Evolutionary conservation across 106 monocot species (phyloP).

Genomic region (Apostasia shenzhenica): DNA sequence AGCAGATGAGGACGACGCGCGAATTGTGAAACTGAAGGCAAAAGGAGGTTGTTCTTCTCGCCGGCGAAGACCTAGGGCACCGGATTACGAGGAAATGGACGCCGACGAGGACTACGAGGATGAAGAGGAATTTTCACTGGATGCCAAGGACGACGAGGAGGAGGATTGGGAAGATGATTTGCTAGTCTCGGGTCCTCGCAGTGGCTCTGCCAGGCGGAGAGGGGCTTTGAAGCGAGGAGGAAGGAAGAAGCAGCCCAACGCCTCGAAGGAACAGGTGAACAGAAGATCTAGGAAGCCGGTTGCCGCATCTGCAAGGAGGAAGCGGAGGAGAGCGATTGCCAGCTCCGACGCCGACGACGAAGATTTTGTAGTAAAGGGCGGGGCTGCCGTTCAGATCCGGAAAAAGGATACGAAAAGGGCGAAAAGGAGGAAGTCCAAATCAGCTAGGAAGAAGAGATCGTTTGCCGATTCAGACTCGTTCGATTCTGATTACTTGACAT

Average conservation of each 20-base stretch:
- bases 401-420: slow-evolving; percentile 11
- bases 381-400: slow-evolving; percentile 4
- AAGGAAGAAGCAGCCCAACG: slow-evolving; percentile 21
- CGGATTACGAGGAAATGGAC: slow-evolving; percentile 30
- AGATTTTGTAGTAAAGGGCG: slow-evolving; percentile 35
- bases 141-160: slow-evolving; percentile 35
- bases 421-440: slow-evolving; percentile 13
- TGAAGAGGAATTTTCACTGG: slow-evolving; percentile 56
- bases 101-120: slow-evolving; percentile 32
- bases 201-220: slow-evolving; percentile 1
- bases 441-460: slow-evolving; percentile 4
- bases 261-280: slow-evolving; percentile 10
- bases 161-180: slow-evolving; percentile 25
- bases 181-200: not conserved
- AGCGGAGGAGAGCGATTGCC: not conserved
- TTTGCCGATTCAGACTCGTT: slow-evolving; percentile 1
- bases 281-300: slow-evolving; percentile 4
- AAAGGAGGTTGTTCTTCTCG: not conserved
- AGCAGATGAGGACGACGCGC: slow-evolving; percentile 10
- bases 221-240: slow-evolving; percentile 1
- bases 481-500: slow-evolving; percentile 9
- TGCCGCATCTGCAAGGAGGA: slow-evolving; percentile 9
- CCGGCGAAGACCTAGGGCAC: slow-evolving; percentile 20
- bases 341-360: slow-evolving; percentile 15
- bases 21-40: slow-evolving; percentile 2